Evolutionary conservation across 371 early-diverging fungal species (phyloP), one percentile per base, ranked within the genome.

Genomic region (Syncephalastrum sp.): DNA sequence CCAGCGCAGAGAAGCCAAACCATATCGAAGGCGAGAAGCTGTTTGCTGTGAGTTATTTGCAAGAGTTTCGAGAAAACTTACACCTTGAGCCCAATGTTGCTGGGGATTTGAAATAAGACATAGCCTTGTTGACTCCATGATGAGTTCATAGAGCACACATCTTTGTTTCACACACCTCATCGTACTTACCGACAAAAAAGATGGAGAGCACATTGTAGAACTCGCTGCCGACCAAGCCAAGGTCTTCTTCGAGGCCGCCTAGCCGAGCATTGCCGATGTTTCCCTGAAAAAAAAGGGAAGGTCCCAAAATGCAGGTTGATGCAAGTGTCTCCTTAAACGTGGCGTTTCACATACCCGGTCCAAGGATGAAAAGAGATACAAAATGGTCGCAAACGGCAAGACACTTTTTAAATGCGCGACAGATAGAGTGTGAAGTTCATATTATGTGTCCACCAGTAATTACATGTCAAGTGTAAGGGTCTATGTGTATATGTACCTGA

Each of bases 201-300:
- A 63, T 21, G 3, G 53, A 47, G 17, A 63, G 43, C 15, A 57
- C 63, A 29, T 63, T 63, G 27, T 57, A 63, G 29, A 57, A 63
- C 16, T 63, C 63, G 13, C 54, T 52, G 5, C 58, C 58, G 16
- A 41, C 21, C 8, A 63, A 45, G 19, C 38, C 7, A 1, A 63
- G 49, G 42, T 63, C 63, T 3, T 50, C 16, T 47, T 63, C 63
- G 19, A 63, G 42, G 19, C 25, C 14, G 23, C 63, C 63, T 6
- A 57, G 50, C 1, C 63, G 46, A 13, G 63, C 63, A 48, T 61
- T 61, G 7, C 61, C 61, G 19, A 61, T 61, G 16, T 61, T 61
- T 6, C 51, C 55, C 59, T 59, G 17, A 16, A 33, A 3, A 38
- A 42, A 21, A 21, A 16, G 21, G 1, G 23, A 48, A 25, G 47